Percentiles rank a stretch among this genome's conserved stretches.
Evolutionary conservation across 148 eudicot genomes (phyloP).

Genomic region (Talinum fruticosum): DNA sequence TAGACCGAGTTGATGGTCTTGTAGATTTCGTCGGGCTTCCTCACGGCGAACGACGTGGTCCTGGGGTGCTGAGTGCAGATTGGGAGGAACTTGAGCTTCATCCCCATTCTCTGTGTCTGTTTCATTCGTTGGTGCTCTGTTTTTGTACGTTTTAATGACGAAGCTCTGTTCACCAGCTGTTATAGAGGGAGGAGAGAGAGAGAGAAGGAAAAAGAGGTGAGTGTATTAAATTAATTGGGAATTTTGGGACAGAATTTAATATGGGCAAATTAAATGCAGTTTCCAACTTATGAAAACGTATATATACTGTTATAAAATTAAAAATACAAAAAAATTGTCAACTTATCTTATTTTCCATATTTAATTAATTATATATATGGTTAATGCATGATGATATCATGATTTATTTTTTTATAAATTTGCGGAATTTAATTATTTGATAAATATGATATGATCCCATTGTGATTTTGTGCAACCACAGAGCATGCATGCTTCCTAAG

Average conservation of each 20-base stretch:
- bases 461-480: slow-evolving; percentile 9
- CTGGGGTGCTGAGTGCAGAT: slow-evolving; percentile 28
- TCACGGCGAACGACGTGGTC: slow-evolving; percentile 23
- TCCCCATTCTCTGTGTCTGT: background rate
- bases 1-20: slow-evolving; percentile 34
- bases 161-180: background rate
- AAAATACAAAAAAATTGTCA: slow-evolving; percentile 15
- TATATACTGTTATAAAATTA: background rate
- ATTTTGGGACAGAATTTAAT: too few species aligned
- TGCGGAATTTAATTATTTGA: background rate
- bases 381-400: slow-evolving; percentile 2
- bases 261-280: slow-evolving; percentile 19
- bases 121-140: background rate
- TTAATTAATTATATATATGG: background rate
- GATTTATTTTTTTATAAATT: slow-evolving; percentile 13
- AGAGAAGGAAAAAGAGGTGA: slow-evolving; percentile 22
- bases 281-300: background rate
- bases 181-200: slow-evolving; percentile 15
- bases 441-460: slow-evolving; percentile 7
- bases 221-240: slow-evolving; percentile 14
- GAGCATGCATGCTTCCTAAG: too few species aligned
- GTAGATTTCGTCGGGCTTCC: slow-evolving; percentile 20
- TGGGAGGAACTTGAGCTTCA: slow-evolving; percentile 28
- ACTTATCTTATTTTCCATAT: slow-evolving; percentile 16
- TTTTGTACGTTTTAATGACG: background rate